Percentiles rank a stretch among this genome's conserved stretches.
phyloP scores from a whole-genome alignment of 2,329 filamentous ascomycete genomes.

The Fusarium sp. region DNA sequence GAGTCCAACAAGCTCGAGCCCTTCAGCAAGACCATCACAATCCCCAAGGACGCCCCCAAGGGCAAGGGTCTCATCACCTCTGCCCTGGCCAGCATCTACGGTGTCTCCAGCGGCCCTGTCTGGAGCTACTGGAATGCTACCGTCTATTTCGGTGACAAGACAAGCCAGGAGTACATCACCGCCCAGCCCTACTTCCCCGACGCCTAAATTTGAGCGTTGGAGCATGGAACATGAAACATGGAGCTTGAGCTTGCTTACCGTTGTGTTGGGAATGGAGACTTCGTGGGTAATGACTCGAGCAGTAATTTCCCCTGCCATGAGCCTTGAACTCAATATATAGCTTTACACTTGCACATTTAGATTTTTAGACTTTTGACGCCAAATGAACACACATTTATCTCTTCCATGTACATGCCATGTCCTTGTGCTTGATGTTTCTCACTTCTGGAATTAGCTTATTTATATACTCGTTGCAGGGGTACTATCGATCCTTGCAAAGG shows the following conservation, averaged over 20 bases:
- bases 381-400: no score
- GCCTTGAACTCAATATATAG: no score
- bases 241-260: slow-evolving; percentile 3
- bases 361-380: no score
- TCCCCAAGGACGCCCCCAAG: slow-evolving; percentile 36
- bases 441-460: neutral
- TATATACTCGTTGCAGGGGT: neutral
- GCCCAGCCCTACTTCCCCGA: neutral
- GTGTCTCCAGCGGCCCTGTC: slow-evolving; percentile 34
- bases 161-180: slow-evolving; percentile 40
- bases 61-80: slow-evolving; percentile 45
- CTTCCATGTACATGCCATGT: no score
- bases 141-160: slow-evolving; percentile 38
- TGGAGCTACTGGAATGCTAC: slow-evolving; percentile 44
- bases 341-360: no score
- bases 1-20: slow-evolving; percentile 40
- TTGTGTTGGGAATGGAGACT: slow-evolving; percentile 22
- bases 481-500: slow-evolving; percentile 2
- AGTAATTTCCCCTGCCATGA: no score
- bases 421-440: no score
- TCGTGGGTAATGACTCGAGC: neutral
- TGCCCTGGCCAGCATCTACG: slow-evolving; percentile 47
- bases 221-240: no score
- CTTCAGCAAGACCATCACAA: slow-evolving; percentile 44
- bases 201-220: slow-evolving; percentile 3